Base-by-base conservation (phyloP, 257 asterid species). In the Salvia rosmarinus region DNA sequence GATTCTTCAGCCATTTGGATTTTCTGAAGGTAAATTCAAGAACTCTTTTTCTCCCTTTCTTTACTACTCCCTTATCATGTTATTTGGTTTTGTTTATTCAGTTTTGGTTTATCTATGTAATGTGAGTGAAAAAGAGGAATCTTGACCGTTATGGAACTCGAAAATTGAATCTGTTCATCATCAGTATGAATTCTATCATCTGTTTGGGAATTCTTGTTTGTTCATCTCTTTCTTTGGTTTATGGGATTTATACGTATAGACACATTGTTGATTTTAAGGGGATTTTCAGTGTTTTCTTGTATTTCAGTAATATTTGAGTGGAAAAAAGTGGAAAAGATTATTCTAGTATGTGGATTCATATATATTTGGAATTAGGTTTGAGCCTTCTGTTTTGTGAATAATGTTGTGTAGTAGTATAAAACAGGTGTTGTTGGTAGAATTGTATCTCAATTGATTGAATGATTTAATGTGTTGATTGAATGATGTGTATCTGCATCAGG, bases 1-100 rank as follows among this genome's bases (percentile, higher is more conserved):
- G 74, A 79, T 79, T 63, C 74, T 65, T 62, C 79, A 1, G 77
- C 72, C 79, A 77, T 62, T 43, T 71, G 52, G 69, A 58, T 68
- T 61, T 46, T 75, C 68, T 71, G 70, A 71, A 75, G 83, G 83
- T 80, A 72, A 39, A 77, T 64, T 60, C 64, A 32, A 47, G 64
- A 59, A 44, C 57, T 64, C 70, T 11, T 10, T 64, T 70, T n/a
- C 39, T 7, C 59, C 65, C 37, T 50, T 42, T 57, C 69, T 34
- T 51, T 14, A 6, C 21, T 67, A 28, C 43, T 64, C 5, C 58
- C 6, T 19, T 67, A 67, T 4, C 64, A 2, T 16, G 61, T 34
- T 67, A 17, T 60, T 82, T 56, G 21, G 8, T 52, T 72, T 23
- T 34, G 34, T 56, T 43, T 42, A 6, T 32, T 55, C 49, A 23